Evolutionary conservation across 441 rosid genomes (phyloP).

Genomic region (Oxalis stricta): DNA sequence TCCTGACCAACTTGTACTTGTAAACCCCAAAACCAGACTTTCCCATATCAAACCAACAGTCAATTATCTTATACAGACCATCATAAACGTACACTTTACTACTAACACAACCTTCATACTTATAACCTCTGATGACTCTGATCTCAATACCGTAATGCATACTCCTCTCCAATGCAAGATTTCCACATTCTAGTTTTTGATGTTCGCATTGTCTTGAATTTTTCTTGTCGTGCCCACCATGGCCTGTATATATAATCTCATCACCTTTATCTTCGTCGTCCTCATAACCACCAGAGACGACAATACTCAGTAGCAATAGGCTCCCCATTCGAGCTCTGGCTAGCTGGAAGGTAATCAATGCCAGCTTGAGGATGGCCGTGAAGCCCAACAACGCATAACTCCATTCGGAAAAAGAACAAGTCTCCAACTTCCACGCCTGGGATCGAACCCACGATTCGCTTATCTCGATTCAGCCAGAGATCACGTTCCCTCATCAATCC

Average conservation of each 20-base stretch:
- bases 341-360: slow-evolving; percentile 47
- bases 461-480: slow-evolving; percentile 59
- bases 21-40: slow-evolving; percentile 89
- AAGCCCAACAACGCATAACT: slow-evolving; percentile 56
- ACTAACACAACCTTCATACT: slow-evolving; percentile 36
- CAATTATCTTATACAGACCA: slow-evolving; percentile 58
- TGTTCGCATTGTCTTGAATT: slow-evolving; percentile 42
- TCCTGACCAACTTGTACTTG: slow-evolving; percentile 57
- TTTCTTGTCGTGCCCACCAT: slow-evolving; percentile 90
- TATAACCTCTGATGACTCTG: slow-evolving; percentile 75
- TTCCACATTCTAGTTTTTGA: slow-evolving; percentile 78
- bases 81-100: slow-evolving; percentile 76
- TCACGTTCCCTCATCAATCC: slow-evolving; percentile 41
- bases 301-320: slow-evolving; percentile 72
- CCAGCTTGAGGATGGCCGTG: slow-evolving; percentile 84
- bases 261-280: slow-evolving; percentile 76
- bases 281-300: slow-evolving; percentile 81
- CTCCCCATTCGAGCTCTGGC: slow-evolving; percentile 55
- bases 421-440: slow-evolving; percentile 73
- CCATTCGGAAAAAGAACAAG: slow-evolving; percentile 54
- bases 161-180: slow-evolving; percentile 76
- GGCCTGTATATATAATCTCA: slow-evolving; percentile 56
- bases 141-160: slow-evolving; percentile 81
- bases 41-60: slow-evolving; percentile 87
- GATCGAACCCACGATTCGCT: slow-evolving; percentile 60